Evolutionary conservation across 2,329 filamentous ascomycete species (phyloP).

Genomic region (Colletotrichum brevisporum): DNA sequence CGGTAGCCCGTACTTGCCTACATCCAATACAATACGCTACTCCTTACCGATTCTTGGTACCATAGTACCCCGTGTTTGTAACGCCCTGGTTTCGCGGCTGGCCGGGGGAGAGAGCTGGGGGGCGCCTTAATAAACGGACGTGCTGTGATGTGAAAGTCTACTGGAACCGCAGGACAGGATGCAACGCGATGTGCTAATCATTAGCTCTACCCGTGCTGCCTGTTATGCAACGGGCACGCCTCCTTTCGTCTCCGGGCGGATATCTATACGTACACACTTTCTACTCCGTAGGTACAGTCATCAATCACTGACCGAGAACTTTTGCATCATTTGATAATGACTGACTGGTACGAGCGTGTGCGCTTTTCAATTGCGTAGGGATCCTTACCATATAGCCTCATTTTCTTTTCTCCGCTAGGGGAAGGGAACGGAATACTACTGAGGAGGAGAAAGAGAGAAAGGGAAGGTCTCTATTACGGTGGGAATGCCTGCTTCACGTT

Average conservation of each 20-base stretch:
- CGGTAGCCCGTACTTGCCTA: too few relatives aligned
- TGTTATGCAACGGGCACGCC: constrained; percentile 16
- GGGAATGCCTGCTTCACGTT: constrained; percentile 26
- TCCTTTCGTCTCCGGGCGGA: background rate
- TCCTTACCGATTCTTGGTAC: too few relatives aligned
- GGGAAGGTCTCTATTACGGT: background rate
- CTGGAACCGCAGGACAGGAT: background rate
- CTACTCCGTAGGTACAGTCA: background rate
- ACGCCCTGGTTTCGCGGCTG: constrained; percentile 12
- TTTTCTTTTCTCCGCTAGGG: too few relatives aligned
- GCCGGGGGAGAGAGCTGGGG: background rate
- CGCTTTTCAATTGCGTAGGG: too few relatives aligned
- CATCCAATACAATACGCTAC: too few relatives aligned
- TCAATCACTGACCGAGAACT: background rate
- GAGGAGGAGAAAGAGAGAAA: too few relatives aligned
- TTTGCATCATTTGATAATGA: background rate
- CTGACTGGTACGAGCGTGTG: too few relatives aligned
- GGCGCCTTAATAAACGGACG: too few relatives aligned
- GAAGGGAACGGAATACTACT: too few relatives aligned
- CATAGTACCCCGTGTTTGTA: too few relatives aligned
- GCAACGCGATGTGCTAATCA: constrained; percentile 19
- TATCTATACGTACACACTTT: background rate
- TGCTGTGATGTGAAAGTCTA: background rate
- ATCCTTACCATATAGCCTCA: too few relatives aligned
- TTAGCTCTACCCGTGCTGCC: constrained; percentile 21